Evolutionary conservation across 1,284 basidiomycete species (phyloP), one percentile per base, ranked within the genome.

Genomic region (Phenoliferia sp.): DNA sequence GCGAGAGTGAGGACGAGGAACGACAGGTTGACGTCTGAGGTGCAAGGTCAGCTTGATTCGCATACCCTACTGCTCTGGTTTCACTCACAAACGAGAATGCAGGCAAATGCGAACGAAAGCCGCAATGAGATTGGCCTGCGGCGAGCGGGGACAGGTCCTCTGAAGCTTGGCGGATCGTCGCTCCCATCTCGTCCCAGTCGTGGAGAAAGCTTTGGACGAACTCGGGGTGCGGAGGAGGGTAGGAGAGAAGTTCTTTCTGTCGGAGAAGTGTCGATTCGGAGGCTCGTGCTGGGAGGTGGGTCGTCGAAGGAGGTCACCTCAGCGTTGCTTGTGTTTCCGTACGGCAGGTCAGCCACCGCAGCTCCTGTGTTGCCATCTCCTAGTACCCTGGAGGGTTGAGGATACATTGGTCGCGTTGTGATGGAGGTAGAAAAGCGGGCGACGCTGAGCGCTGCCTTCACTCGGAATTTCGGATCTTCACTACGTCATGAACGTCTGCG

Each of bases 11-110:
- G 69, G 22, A 63, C 35, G 56, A 67, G 63, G 63, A 73, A 68
- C 60, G 65, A 69, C n/a, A 69, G 63, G 29, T 71, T 69, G 28
- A 60, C 65, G 58, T 68, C 66, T 69, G 63, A 5, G 5, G n/a
- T 19, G 6, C 7, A 35, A n/a, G 12, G 36, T 61, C 36, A 65
- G 36, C 26, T 17, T 3, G 5, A 29, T 31, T 12, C 28, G 17
- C 39, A 19, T 39, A n/a, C 5, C 16, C 28, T 19, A 19, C 15
- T 31, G 28, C 10, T 16, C 28, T 6, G n/a, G n/a, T n/a, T n/a
- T n/a, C n/a, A 64, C 67, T 29, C 26, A 69, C 67, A 62, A 29
- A 70, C 59, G 29, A 73, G 65, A 3, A 67, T n/a, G 34, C 60
- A 36, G 1, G 65, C 67, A 39, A 68, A 6, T 5, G 35, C 64